Base-by-base conservation (phyloP, 164 flowering plant species). In the Tetrastigma voinierianum region DNA sequence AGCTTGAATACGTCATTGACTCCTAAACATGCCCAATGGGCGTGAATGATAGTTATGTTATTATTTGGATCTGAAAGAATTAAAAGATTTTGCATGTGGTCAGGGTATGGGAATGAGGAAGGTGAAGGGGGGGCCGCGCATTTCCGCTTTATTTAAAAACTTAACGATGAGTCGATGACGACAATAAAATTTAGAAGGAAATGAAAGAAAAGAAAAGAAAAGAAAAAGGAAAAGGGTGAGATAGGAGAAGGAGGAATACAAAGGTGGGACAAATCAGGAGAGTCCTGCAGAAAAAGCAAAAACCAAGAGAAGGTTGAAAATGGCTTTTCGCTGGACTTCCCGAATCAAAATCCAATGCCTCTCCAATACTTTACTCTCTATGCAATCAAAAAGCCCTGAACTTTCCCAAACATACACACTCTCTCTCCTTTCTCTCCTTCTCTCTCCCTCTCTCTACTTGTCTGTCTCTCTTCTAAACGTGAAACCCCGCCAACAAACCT, bases 281-380 rank as follows among this genome's bases (percentile, higher is more conserved):
- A 68, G 63, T n/a, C 72, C 40, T 54, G 68, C 72, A 67, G 70
- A 67, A 74, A 76, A 76, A 61, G 74, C 40, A 32, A n/a, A n/a
- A 70, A 74, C 74, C 74, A 66, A 79, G 74, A 73, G 74, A 77
- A 56, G 82, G 81, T 74, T 79, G 90, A 86, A 86, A 83, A 78
- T 67, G 83, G 82, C 84, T 51, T 80, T 76, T 79, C 83, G 82
- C 85, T 85, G 79, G 81, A 84, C 84, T 66, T 13, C 73, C 56
- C 65, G 61, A 64, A 48, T 21, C 68, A 56, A 20, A 46, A 16
- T 17, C 66, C 17, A 53, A 54, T 4, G 52, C 65, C 58, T 68
- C 48, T 60, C n/a, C 59, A 32, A 62, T 18, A 63, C 66, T 32
- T 7, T 18, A n/a, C 64, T 55, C 40, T 14, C 63, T 24, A 19